Conservation (phyloP, 495 filamentous ascomycete genomes). For the Tuber borchii region DNA sequence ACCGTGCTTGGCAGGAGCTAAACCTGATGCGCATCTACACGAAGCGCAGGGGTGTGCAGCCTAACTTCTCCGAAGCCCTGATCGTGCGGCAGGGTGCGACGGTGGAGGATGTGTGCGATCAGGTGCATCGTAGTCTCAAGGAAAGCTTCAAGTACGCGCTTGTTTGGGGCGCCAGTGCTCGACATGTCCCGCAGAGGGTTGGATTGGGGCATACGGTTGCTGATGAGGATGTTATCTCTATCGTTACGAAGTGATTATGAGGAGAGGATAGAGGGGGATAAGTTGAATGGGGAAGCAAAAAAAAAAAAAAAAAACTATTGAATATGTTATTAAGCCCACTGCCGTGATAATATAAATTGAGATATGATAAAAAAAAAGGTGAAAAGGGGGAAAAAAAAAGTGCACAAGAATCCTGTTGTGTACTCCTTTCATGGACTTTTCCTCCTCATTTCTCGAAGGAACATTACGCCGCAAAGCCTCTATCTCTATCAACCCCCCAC, state of each 20-base stretch:
- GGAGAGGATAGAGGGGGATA: neutral
- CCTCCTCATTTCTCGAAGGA: neutral
- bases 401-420: neutral
- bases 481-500: neutral
- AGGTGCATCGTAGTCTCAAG: slow-evolving; percentile 88
- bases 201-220: slow-evolving; percentile 78
- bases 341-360: neutral
- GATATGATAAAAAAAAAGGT: neutral
- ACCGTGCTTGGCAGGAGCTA: slow-evolving; percentile 92
- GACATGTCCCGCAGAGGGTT: slow-evolving; percentile 90
- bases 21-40: slow-evolving; percentile 90
- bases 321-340: neutral
- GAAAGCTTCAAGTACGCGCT: slow-evolving; percentile 98
- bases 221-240: slow-evolving; percentile 96
- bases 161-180: slow-evolving; percentile 93
- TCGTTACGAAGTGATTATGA: slow-evolving; percentile 64
- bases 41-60: slow-evolving; percentile 88
- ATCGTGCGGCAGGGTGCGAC: slow-evolving; percentile 82
- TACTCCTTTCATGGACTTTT: neutral
- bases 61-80: slow-evolving; percentile 84
- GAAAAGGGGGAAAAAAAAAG: neutral
- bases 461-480: neutral
- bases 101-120: slow-evolving; percentile 96
- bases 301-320: neutral
- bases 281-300: neutral